A percentile compares a stretch with the other conserved stretches of the same genome.
Evolutionary conservation across 2,329 filamentous ascomycete species (phyloP).

Genomic region (Cladosporium sp.): DNA sequence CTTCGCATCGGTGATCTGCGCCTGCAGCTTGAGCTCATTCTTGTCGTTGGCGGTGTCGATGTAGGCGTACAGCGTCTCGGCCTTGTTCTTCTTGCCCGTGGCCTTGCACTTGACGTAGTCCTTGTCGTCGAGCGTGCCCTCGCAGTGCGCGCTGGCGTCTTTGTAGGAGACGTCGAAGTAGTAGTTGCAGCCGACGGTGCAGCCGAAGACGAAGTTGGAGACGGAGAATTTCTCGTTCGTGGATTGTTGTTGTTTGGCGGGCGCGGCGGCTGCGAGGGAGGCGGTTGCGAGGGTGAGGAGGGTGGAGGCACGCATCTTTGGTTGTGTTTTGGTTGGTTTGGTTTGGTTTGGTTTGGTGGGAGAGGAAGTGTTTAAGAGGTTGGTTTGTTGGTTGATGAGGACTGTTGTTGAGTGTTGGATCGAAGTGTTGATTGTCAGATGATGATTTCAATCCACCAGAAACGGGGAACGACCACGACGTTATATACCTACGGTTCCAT

Average conservation of each 20-base stretch:
- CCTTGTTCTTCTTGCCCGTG: conserved; percentile 13
- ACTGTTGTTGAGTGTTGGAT: background rate
- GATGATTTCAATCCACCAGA: background rate
- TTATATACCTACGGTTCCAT: background rate
- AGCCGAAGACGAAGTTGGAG: conserved; percentile 25
- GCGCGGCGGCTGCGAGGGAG: conserved; percentile 18
- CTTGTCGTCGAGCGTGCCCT: conserved; percentile 16
- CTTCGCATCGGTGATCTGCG: conserved; percentile 14
- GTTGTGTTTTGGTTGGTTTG: background rate
- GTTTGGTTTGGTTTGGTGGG: conserved; percentile 4
- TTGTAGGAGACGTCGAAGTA: conserved; percentile 20
- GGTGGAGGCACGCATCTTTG: conserved; percentile 21
- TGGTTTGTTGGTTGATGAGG: conserved; percentile 1
- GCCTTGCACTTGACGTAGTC: conserved; percentile 23
- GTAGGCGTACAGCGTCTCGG: conserved; percentile 18
- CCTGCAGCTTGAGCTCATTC: conserved; percentile 20
- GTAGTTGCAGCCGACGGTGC: conserved; percentile 21
- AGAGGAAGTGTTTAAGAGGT: too few species aligned
- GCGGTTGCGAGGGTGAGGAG: conserved; percentile 19
- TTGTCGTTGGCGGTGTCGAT: conserved; percentile 17
- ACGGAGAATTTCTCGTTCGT: conserved; percentile 17
- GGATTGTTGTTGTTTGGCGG: conserved; percentile 8
- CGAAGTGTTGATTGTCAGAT: too few species aligned
- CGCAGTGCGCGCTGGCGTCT: conserved; percentile 18
- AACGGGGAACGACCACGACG: background rate